Base-by-base conservation (phyloP, 257 asterid species). In the Solanum paucissectum region DNA sequence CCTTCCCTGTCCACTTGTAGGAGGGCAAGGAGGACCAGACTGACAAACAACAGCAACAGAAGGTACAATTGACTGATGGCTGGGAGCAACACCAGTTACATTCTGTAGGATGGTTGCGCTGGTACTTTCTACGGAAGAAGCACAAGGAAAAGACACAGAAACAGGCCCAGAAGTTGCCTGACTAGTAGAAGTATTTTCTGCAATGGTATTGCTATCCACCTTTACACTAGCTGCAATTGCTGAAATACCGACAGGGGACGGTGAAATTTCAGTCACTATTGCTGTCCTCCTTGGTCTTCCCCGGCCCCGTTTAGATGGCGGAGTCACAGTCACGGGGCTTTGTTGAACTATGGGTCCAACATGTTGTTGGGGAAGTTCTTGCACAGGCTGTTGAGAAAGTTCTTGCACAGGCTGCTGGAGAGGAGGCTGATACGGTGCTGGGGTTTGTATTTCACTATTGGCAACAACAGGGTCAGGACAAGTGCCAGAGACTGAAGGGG, bases 201-300 rank as follows among this genome's bases (percentile, higher is more conserved):
- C 60, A 62, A 69, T 86, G 21, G 88, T 46, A 83, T 55, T 85
- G 38, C 87, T 32, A n/a, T 74, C 89, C 32, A 75, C 68, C 64
- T 85, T 86, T 23, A 81, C 85, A 81, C 66, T 86, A 23, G 77
- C 91, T 85, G 90, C 79, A 37, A 85, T 84, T 25, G 87, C 76
- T 52, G 86, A 86, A 58, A 55, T 25, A 73, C 82, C 82, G 20
- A 79, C 89, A 5, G 89, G 83, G 27, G 90, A 83, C 7, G 93
- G 85, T 60, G 89, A 49, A 3, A 87, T 82, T 64, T 90, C 86
- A 85, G 88, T 93, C 38, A 88, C 91, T 27, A 87, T 25, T 25
- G 90, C 94, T 49, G 89, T 86, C 90, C 98, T 94, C 89, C 94
- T 96, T 73, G 99, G 99, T 94, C 99, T 93, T 89, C 99, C 99